Evolutionary conservation across 2,329 filamentous ascomycete species (phyloP).

Genomic region (Graphilbum fragrans): DNA sequence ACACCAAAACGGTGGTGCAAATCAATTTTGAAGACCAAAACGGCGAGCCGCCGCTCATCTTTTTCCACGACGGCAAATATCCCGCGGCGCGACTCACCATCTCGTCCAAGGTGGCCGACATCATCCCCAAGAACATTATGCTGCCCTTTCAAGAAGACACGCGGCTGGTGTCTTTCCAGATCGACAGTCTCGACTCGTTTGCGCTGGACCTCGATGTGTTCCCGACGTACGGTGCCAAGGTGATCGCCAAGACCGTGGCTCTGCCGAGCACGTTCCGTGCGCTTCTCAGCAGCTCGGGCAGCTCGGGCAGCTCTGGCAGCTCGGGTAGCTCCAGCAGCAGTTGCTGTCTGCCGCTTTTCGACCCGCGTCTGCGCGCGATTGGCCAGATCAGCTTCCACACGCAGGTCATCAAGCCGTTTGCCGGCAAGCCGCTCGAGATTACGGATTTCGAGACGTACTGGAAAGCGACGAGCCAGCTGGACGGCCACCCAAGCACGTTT

Average conservation of each 20-base stretch:
- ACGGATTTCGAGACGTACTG: constrained; percentile 98
- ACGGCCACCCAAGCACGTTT: constrained; percentile 72
- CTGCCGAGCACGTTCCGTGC: constrained; percentile 77
- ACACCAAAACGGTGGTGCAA: constrained; percentile 93
- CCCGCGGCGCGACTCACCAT: constrained; percentile 90
- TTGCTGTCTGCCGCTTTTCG: constrained; percentile 82
- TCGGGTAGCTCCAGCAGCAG: constrained; percentile 51
- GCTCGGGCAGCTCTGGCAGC: too few relatives aligned
- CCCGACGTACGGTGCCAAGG: constrained; percentile 91
- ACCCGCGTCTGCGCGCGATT: constrained; percentile 81
- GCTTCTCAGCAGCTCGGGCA: constrained; percentile 53
- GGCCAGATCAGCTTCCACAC: constrained; percentile 90
- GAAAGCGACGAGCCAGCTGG: constrained; percentile 93
- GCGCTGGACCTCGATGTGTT: constrained; percentile 96
- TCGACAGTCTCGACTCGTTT: constrained; percentile 87
- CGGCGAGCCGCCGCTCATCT: constrained; percentile 67
- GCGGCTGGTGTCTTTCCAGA: constrained; percentile 85
- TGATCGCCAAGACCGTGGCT: constrained; percentile 91
- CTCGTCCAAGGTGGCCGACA: constrained; percentile 87
- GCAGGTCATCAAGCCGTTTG: constrained; percentile 93
- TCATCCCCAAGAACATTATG: constrained; percentile 93
- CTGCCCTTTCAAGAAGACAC: constrained; percentile 95
- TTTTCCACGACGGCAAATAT: constrained; percentile 95
- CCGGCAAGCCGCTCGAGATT: constrained; percentile 84
- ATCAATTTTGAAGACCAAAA: constrained; percentile 76